Base-by-base conservation (phyloP, 2,329 filamentous ascomycete species). In the Pestalotiopsis sp. region DNA sequence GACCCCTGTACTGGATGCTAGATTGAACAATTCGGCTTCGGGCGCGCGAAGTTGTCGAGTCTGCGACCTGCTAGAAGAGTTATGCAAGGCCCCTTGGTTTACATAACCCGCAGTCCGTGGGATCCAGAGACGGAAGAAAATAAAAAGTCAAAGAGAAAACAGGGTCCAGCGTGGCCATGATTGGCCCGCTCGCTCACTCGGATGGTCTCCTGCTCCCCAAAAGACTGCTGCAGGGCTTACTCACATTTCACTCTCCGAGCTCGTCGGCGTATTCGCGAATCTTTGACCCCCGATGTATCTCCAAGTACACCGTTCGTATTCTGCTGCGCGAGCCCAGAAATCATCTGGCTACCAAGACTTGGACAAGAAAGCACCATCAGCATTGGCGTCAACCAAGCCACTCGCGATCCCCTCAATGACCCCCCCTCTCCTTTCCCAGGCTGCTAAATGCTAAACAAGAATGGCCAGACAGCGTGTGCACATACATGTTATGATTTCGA, bases 191-290 rank as follows among this genome's bases (percentile, higher is more conserved):
- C 45, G 17, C 20, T 52, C 36, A 36, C 64, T 60, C 64, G 64
- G 64, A 61, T 25, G 20, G 64, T 60, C 57, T 66, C 56, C 39
- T 31, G 64, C 66, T 31, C n/a, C 31, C 31, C 31, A n/a, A 38
- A 45, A 52, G 45, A 52, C 64, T 66, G 67, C 71, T 69, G 69
- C 69, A 71, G 57, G 69, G 73, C 73, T 74, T 74, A 74, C 72
- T 74, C 72, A 73, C 68, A 17, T 69, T 67, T 69, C 68, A 60
- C 68, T 23, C n/a, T 45, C 63, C 63, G 63, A 66, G 64, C 61
- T 66, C 23, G 45, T 67, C 36, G 68, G 65, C 68, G 70, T 66
- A 69, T 70, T 73, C 69, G 69, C 68, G 66, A 71, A 69, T 72
- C 66, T 70, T 36, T 60, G 66, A 73, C 23, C 66, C 61, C 72